phyloP scores from a whole-genome alignment of 208 protist genomes.

The Trypanosoma caninum region DNA sequence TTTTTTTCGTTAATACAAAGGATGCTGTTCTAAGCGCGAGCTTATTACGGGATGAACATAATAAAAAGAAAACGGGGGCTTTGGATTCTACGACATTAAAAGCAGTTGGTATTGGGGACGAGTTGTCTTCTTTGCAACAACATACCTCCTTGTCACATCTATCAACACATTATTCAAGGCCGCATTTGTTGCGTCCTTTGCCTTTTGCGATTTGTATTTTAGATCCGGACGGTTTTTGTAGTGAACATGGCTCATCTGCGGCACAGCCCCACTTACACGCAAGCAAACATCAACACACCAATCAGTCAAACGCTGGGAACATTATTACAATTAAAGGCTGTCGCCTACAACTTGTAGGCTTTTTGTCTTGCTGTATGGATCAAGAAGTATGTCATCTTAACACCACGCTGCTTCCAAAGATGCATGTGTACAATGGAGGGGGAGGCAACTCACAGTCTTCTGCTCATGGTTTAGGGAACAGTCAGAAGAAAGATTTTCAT shows the following conservation, averaged over 20 bases:
- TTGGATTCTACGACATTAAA: background rate
- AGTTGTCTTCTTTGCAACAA: constrained; percentile 1
- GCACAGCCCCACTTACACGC: background rate
- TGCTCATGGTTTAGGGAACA: background rate
- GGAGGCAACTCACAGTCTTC: background rate
- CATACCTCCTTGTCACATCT: background rate
- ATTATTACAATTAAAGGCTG: constrained; percentile 17
- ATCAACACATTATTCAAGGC: background rate
- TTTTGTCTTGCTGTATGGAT: constrained; percentile 26
- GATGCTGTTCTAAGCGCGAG: constrained; percentile 7
- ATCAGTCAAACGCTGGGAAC: background rate
- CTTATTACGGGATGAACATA: background rate
- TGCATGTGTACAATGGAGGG: background rate
- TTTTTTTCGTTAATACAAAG: constrained; percentile 22
- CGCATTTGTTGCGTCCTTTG: constrained; percentile 57
- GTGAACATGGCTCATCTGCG: constrained; percentile 11
- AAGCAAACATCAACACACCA: background rate
- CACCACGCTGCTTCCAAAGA: constrained; percentile 1
- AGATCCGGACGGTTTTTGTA: constrained; percentile 46
- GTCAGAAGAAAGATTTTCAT: constrained; percentile 4
- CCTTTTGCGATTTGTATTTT: constrained; percentile 80
- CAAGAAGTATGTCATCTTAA: constrained; percentile 12
- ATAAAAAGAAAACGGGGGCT: background rate
- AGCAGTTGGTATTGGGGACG: background rate
- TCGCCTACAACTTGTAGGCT: constrained; percentile 24